phyloP scores from a whole-genome alignment of 2,329 filamentous ascomycete species.

The Stachybotrys elegans region DNA sequence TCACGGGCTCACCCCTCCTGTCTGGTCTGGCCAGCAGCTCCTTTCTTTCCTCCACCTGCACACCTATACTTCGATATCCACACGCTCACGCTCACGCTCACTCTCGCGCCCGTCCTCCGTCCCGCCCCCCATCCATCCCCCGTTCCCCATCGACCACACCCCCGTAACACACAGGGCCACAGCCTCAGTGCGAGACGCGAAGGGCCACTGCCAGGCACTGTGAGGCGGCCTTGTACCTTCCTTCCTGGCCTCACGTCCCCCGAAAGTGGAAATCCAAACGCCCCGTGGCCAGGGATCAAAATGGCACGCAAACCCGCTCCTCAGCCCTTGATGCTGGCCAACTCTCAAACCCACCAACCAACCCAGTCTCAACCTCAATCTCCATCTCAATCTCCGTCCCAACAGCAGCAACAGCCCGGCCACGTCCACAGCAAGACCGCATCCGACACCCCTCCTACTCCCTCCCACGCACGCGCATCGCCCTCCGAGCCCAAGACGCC shows the following conservation, averaged over 20 bases:
- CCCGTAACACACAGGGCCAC: background rate
- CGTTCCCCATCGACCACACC: background rate
- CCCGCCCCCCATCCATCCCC: background rate
- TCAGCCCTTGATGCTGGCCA: conserved; percentile 51
- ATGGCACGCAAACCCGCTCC: conserved; percentile 57
- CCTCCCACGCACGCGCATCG: conserved; percentile 21
- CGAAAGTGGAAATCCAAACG: too few relatives aligned
- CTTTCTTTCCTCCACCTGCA: background rate
- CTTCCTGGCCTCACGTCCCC: too few relatives aligned
- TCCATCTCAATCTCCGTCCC: too few relatives aligned
- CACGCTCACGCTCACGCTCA: background rate
- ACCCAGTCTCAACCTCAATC: too few relatives aligned
- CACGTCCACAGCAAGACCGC: conserved; percentile 20
- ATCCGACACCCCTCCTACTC: conserved; percentile 17
- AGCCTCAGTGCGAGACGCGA: too few relatives aligned
- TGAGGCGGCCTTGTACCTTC: too few relatives aligned
- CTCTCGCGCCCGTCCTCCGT: background rate
- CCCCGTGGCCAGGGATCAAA: conserved; percentile 5
- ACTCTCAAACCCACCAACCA: too few relatives aligned
- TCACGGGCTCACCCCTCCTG: too few relatives aligned
- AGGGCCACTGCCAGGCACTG: too few relatives aligned
- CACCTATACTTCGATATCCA: background rate
- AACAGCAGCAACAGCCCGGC: conserved; percentile 21
- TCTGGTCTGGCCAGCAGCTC: background rate
- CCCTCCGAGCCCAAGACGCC: conserved; percentile 32